phyloP scores from a whole-genome alignment of 441 rosid species.

The Manihot esculenta region DNA sequence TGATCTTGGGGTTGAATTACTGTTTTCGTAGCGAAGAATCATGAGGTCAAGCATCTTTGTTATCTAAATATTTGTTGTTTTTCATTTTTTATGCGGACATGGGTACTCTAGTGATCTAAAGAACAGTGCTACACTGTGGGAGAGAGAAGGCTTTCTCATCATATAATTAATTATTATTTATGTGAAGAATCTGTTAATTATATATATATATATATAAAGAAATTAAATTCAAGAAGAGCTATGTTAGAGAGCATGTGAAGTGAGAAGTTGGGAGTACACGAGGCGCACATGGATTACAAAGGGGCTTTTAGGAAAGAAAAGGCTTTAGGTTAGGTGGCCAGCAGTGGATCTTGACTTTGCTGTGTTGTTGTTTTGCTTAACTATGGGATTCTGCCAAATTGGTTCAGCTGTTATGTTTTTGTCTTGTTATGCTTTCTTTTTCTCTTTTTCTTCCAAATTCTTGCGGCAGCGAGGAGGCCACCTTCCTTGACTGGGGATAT shows the following conservation, averaged over 20 bases:
- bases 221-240: too few species aligned
- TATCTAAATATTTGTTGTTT: neutral
- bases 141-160: neutral
- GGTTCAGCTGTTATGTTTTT: conserved; percentile 10
- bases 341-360: conserved; percentile 23
- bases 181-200: neutral
- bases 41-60: neutral
- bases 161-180: neutral
- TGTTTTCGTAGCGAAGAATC: neutral
- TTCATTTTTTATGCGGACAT: neutral
- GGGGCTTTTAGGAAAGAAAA: conserved; percentile 1
- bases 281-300: conserved; percentile 20
- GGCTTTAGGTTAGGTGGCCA: conserved; percentile 26
- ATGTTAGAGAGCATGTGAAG: neutral
- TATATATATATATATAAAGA: too few species aligned
- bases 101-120: neutral
- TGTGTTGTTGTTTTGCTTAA: neutral
- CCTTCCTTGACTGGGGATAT: neutral
- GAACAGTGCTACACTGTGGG: neutral
- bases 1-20: conserved; percentile 10
- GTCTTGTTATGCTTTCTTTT: neutral
- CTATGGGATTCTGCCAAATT: neutral
- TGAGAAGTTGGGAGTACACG: neutral
- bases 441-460: neutral
- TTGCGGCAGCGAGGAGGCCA: too few species aligned